Evolutionary conservation across 2,329 filamentous ascomycete genomes (phyloP), one percentile per base, ranked within the genome.

Genomic region (Ceratocystis alfenasii): DNA sequence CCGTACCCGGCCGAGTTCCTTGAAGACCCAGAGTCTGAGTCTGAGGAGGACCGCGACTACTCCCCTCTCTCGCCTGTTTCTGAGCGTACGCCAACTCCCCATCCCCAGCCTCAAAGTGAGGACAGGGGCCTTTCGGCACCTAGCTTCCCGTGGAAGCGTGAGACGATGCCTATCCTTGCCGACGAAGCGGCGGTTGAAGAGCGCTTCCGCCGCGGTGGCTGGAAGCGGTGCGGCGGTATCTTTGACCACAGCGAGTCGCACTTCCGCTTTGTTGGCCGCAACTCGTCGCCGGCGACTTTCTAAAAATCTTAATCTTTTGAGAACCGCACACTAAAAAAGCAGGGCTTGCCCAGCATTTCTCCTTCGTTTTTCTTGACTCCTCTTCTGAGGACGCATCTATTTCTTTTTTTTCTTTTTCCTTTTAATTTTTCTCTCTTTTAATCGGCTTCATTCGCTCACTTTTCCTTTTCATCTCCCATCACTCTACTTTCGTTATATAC

Each of bases 181-280:
- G 50, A 69, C 67, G 66, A 69, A 65, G 66, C 66, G 65, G 66
- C 66, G 62, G 69, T 70, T 55, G 70, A 71, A 55, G 68, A 70
- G 60, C 69, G 69, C 6, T 66, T 71, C 55, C 70, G 70, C 67
- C 70, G 70, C 17, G 69, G 70, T n/a, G 70, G 70, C 15, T 71
- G 70, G 70, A 71, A 71, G 69, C 66, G 70, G 57, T 67, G 69
- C 15, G 70, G 70, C 46, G 70, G 71, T 41, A 69, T 71, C 64
- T 71, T 71, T 55, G 63, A 68, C 62, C 65, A 69, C 41, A 55
- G 30, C 41, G 50, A 63, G 46, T 46, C 57, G 10, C 15, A 59
- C 55, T 25, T 67, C 25, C 64, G 68, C 20, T 66, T 67, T 10
- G 65, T 69, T 25, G 69, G 70, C 55, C 66, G 68, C 46, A 65